Conservation (phyloP, 805 yeast species). For the Yamadazyma ubonensis region DNA sequence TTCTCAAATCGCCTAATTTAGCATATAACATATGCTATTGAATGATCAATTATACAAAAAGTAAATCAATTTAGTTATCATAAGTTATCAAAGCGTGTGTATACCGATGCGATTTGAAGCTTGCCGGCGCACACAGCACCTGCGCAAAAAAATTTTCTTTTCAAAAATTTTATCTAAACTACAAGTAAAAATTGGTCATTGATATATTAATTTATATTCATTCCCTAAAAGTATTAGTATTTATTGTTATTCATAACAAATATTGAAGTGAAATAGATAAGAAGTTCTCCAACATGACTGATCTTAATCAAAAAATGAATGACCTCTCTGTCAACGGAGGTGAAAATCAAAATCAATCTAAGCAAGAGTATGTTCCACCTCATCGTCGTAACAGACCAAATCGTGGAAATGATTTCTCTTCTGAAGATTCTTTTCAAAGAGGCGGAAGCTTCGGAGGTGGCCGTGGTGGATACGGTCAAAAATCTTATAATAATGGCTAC, state of each 20-base stretch:
- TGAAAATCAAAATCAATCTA: constrained; percentile 9
- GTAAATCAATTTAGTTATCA: not conserved
- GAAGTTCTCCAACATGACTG: constrained; percentile 47
- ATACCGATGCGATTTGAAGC: not conserved
- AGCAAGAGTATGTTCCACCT: constrained; percentile 55
- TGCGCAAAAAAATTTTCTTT: constrained; percentile 7
- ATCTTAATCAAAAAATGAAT: constrained; percentile 56
- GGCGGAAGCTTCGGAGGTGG: constrained; percentile 18
- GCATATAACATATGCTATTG: no score
- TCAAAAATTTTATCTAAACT: constrained; percentile 7
- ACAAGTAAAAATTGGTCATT: constrained; percentile 8
- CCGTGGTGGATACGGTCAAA: constrained; percentile 14
- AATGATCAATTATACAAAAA: no score
- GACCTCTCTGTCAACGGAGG: constrained; percentile 50
- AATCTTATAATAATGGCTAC: constrained; percentile 16
- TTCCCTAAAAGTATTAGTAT: constrained; percentile 4
- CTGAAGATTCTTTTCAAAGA: constrained; percentile 14
- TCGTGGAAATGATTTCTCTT: constrained; percentile 14
- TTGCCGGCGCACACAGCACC: constrained; percentile 4
- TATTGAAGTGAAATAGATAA: constrained; percentile 4
- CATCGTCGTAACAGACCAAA: constrained; percentile 31
- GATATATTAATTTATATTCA: constrained; percentile 15
- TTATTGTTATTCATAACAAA: constrained; percentile 8
- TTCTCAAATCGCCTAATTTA: no score
- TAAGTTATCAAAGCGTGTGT: no score